These are phyloP conservation scores for Kazachstania sp. DNA, from an alignment of 1,139 yeast genomes.

Conservation along the genomic window DNA sequence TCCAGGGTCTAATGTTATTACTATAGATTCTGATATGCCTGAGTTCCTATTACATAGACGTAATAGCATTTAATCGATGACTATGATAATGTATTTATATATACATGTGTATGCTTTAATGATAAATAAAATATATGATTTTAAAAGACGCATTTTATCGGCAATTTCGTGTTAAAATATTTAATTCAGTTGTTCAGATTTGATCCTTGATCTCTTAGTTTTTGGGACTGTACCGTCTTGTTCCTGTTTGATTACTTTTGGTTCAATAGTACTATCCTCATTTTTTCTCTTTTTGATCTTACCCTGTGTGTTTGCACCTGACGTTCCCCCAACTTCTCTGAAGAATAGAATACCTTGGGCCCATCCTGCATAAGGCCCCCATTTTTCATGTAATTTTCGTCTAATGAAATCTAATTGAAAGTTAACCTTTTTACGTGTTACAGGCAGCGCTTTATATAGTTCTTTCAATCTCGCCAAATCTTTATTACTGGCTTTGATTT, in stretches of 20 bases:
- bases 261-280: neutral
- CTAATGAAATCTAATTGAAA: conserved; percentile 50
- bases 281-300: conserved; percentile 18
- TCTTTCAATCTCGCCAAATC: conserved; percentile 25
- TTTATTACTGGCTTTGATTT: conserved; percentile 40
- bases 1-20: conserved; percentile 38
- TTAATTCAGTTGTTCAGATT: neutral
- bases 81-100: neutral
- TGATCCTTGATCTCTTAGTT: neutral
- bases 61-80: conserved; percentile 44
- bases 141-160: too few species aligned
- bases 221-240: neutral
- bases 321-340: conserved; percentile 63
- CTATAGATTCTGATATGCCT: conserved; percentile 12
- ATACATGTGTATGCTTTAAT: neutral
- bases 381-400: conserved; percentile 50
- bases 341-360: conserved; percentile 90
- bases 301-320: conserved; percentile 31
- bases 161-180: conserved; percentile 1
- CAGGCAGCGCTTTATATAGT: conserved; percentile 24
- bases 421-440: conserved; percentile 42
- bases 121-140: neutral
- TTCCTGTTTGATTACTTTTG: neutral
- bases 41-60: conserved; percentile 41
- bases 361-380: conserved; percentile 97